Conservation (phyloP, 2,329 filamentous ascomycete species). For the Penicillium corylophilum region DNA sequence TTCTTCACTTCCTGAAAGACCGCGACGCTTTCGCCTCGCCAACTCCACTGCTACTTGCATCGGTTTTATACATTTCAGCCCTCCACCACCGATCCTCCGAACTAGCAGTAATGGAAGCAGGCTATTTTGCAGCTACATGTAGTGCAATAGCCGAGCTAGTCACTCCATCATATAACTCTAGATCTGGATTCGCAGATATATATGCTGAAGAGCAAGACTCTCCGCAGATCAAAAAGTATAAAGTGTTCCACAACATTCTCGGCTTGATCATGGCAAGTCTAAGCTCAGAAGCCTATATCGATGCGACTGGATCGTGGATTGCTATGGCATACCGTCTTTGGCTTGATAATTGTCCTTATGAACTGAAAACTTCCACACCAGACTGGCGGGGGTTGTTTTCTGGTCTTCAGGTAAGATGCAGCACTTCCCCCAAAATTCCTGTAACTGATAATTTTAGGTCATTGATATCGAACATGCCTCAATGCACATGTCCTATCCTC, state of each 20-base stretch:
- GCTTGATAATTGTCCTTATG: conserved; percentile 25
- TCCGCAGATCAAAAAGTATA: conserved; percentile 6
- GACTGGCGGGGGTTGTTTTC: conserved; percentile 29
- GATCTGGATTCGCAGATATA: not conserved
- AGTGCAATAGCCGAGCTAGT: conserved; percentile 27
- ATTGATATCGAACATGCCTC: conserved; percentile 34
- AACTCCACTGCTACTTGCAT: conserved; percentile 28
- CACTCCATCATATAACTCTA: conserved; percentile 8
- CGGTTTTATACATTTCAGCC: conserved; percentile 31
- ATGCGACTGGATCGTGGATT: conserved; percentile 31
- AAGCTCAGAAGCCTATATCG: conserved; percentile 30
- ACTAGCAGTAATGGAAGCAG: conserved; percentile 17
- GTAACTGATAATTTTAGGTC: conserved; percentile 14
- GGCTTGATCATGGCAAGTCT: conserved; percentile 32
- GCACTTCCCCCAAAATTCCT: not conserved
- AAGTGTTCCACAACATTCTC: conserved; percentile 27
- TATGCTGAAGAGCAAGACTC: not conserved
- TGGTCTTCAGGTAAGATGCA: conserved; percentile 26
- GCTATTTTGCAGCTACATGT: conserved; percentile 27
- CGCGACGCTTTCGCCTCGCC: conserved; percentile 25
- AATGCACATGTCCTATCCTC: conserved; percentile 32
- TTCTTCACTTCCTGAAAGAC: conserved; percentile 31
- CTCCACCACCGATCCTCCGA: conserved; percentile 23
- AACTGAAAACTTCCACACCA: conserved; percentile 6
- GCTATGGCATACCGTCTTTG: conserved; percentile 30